Base-by-base conservation (phyloP, 148 eudicot genomes). In the Fagopyrum homotropicum region DNA sequence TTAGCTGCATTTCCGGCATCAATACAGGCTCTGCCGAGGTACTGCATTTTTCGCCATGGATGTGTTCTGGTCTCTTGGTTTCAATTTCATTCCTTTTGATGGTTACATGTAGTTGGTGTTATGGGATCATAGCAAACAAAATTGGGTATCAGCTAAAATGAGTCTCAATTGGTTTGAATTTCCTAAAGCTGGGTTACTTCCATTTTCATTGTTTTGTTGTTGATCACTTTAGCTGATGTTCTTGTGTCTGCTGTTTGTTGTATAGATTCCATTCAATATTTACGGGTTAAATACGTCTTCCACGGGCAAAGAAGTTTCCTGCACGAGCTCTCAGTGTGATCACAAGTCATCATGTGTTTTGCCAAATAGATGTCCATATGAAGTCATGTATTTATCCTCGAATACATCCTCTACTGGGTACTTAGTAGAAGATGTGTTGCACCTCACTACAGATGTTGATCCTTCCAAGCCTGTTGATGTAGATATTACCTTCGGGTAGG, bases 401-500 rank as follows among this genome's bases (percentile, higher is more conserved):
- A 82, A 85, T 75, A 96, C 99, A 16, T 96, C 99, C 45, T 86
- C 96, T 43, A 57, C 86, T 48, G 99, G 99, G 68, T 77, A 86
- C 82, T 79, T 96, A 78, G 90, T 96, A 35, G 91, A 90, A 75
- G 99, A 96, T 83, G 73, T 83, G 29, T 80, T 96, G 83, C 99
- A 87, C 77, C 85, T 96, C 44, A 87, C 83, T 63, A 88, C 90
- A 12, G 90, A 90, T 63, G 82, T 87, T 30, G 75, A 61, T 82
- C 86, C 83, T 79, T 83, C 81, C 73, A 83, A 88, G 77, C 72
- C 56, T 19, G 81, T 88, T 29, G 77, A 84, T 66, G 94, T 90
- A 45, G 86, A 83, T 30, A 84, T 96, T 80, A 84, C 96, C 75
- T 83, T 96, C 73, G 99, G 99, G 99, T 96, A 83, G 22, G 92